Base-by-base conservation (phyloP, 176 grass and related monocot genomes). In the Otatea glauca region DNA sequence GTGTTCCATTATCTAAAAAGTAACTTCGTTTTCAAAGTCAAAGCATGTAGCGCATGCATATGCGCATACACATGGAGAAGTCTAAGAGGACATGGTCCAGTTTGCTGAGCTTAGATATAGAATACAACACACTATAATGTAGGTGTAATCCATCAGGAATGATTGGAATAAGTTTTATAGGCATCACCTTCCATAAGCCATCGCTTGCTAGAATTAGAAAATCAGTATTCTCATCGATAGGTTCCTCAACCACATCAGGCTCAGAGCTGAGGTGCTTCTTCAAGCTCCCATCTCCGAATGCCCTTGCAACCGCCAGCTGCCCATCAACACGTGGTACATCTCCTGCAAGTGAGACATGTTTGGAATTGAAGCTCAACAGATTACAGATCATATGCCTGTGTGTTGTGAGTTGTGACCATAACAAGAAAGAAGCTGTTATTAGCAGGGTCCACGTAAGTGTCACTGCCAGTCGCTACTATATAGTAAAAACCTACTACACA, bases 121-220 rank as follows among this genome's bases (percentile, higher is more conserved):
- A 76, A 63, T 64, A 32, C 65, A 82, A 47, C 7, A 75, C 9
- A 62, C 9, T 56, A 17, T 27, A 27, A 82, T 63, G 47, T 21
- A 21, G 63, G 24, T 60, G 20, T 55, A 54, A 81, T 74, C 29
- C 37, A 43, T 82, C 53, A 76, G 9, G 17, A 32, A 88, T 27
- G 24, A 61, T 63, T 15, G 55, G 50, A 62, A 68, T 51, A 42
- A 87, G 32, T 48, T 70, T 70, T 67, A n/a, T 43, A 81, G 37
- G 24, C 21, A 75, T 91, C 84, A 99, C 96, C 96, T 99, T 99
- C 96, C 96, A 99, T 45, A 99, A 88, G 21, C 96, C 96, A 61
- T 99, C 96, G 70, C 96, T 99, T 79, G 96, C 96, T 75, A 99
- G 93, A 87, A 99, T 99, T 79, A 99, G 61, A 35, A 91, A 91